Evolutionary conservation across 768 basidiomycete species (phyloP).

Genomic region (Pleurotus pulmonarius): DNA sequence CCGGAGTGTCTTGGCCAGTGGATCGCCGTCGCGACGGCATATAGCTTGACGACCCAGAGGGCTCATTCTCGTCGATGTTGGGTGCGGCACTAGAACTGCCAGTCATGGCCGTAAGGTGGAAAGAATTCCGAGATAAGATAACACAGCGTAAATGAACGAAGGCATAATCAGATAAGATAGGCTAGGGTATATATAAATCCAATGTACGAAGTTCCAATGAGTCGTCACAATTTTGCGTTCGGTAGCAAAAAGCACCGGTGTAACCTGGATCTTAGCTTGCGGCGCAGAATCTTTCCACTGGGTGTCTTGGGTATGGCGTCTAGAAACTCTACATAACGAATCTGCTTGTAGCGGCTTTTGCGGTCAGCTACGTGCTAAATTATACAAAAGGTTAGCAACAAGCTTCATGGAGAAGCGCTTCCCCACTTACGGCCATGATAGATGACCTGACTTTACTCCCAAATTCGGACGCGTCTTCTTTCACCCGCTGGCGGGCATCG

Average conservation of each 20-base stretch:
- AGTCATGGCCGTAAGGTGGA: slow-evolving; percentile 2
- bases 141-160: neutral
- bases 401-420: neutral
- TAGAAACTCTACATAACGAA: slow-evolving; percentile 41
- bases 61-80: no score
- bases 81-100: no score
- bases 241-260: neutral
- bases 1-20: neutral
- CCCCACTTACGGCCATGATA: slow-evolving; percentile 36
- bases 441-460: slow-evolving; percentile 29
- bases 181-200: neutral
- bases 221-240: neutral
- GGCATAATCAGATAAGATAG: slow-evolving; percentile 4
- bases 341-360: slow-evolving; percentile 47
- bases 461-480: slow-evolving; percentile 17
- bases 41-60: neutral
- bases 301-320: slow-evolving; percentile 50
- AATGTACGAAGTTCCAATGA: no score
- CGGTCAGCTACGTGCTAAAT: slow-evolving; percentile 43
- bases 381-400: slow-evolving; percentile 2
- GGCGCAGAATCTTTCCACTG: slow-evolving; percentile 50
- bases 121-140: neutral
- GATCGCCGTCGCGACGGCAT: neutral
- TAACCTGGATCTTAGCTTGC: slow-evolving; percentile 28
- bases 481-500: slow-evolving; percentile 28